These are phyloP conservation scores for Spergularia bocconei DNA, from an alignment of 148 eudicot species.

Conservation along the genomic window DNA sequence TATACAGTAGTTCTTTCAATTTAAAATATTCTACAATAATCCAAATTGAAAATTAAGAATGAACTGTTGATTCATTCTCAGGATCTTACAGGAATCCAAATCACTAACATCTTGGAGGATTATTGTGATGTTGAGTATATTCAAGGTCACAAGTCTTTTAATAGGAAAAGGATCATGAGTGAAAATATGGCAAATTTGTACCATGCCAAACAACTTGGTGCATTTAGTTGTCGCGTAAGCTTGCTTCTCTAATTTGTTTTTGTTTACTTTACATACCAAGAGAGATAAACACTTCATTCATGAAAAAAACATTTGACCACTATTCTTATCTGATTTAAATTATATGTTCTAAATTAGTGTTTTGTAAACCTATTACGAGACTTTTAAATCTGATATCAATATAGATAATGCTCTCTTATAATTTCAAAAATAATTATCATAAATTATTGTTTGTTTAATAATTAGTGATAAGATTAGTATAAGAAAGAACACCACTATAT, in stretches of 20 bases:
- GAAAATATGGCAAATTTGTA: not conserved
- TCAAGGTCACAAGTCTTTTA: not conserved
- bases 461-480: no score
- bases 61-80: not conserved
- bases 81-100: slow-evolving; percentile 6
- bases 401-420: no score
- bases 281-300: not conserved
- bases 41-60: not conserved
- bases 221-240: slow-evolving; percentile 22
- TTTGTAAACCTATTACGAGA: no score
- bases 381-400: no score
- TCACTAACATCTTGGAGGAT: slow-evolving; percentile 7
- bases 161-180: not conserved
- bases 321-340: no score
- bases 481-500: no score
- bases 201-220: slow-evolving; percentile 2
- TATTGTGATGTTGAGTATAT: not conserved
- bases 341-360: no score
- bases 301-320: no score
- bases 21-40: not conserved
- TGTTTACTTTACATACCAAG: not conserved
- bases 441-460: no score
- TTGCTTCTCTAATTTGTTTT: not conserved
- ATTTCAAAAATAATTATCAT: no score
- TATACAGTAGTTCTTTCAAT: not conserved